Evolutionary conservation across 352 stramenopile species (phyloP), one percentile per base, ranked within the genome.

Genomic region (Pythium rhizo-oryzae): DNA sequence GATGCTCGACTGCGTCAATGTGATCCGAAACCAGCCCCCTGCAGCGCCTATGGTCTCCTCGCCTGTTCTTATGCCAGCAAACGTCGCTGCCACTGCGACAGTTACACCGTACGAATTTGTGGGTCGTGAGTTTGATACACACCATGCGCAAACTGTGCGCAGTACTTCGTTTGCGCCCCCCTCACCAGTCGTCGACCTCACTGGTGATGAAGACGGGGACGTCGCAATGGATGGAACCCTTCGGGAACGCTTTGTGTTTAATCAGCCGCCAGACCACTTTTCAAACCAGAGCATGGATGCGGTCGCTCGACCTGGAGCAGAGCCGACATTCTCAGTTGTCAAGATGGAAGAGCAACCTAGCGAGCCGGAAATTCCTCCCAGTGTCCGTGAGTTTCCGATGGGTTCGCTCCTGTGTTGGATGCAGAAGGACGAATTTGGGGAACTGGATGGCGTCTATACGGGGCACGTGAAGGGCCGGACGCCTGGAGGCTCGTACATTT

Each of bases 221-320:
- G 47, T 64, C 19, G 35, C 54, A 1, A 67, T 72, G 58, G 57
- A 64, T n/a, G 52, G 51, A 15, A 37, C 35, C n/a, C 25, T 37
- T 35, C 44, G 13, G 19, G 59, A 47, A n/a, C 46, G 25, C 53
- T 71, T 81, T 44, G 33, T 62, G 82, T 19, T 80, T 69, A 0
- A 60, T 71, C 2, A 65, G 76, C 37, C 28, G 84, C 51, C 85
- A 81, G 52, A 81, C 77, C 6, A 84, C 83, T 58, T 76, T 88
- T 56, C 57, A 30, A 63, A 63, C 28, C 39, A 53, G 18, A 11
- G 16, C 16, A 69, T 67, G 23, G 61, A 78, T 21, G 80, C 67
- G 24, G 69, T 80, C 7, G 67, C 69, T 23, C n/a, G n/a, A 30
- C 28, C 61, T 3, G 8, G 8, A 4, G 74, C 68, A 30, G 70